These are phyloP conservation scores for Ganoderma lucidum DNA, from an alignment of 1,284 basidiomycete species.

Conservation along the genomic window DNA sequence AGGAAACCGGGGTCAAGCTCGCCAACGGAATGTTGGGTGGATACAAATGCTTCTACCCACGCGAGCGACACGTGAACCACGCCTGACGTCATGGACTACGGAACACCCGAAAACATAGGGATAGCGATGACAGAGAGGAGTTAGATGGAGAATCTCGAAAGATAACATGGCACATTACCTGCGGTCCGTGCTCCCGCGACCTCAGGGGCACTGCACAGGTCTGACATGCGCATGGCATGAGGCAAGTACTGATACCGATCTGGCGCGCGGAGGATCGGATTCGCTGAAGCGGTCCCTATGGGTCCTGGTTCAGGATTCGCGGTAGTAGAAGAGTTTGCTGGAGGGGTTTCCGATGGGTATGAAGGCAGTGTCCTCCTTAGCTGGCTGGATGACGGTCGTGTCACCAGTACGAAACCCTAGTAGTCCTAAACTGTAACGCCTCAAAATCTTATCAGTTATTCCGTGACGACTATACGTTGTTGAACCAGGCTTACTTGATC, in stretches of 20 bases:
- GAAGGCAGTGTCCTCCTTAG: not conserved
- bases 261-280: not conserved
- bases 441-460: not conserved
- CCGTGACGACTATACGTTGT: not conserved
- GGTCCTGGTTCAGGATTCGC: conserved; percentile 3
- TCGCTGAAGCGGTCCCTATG: not conserved
- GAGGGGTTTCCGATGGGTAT: not conserved
- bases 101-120: not conserved
- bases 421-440: conserved; percentile 1
- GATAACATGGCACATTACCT: not conserved
- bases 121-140: not conserved
- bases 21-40: not conserved
- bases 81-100: not conserved
- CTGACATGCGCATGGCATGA: conserved; percentile 3
- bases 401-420: not conserved
- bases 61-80: not conserved
- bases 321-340: not conserved
- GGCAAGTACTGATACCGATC: conserved; percentile 8
- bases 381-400: not conserved
- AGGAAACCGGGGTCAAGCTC: not conserved
- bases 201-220: conserved; percentile 1
- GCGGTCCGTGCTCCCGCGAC: not conserved
- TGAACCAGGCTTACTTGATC: not conserved
- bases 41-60: not conserved
- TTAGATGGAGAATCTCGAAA: not conserved